These are phyloP conservation scores for Santalum album DNA, from an alignment of 164 flowering plant genomes.

Conservation along the genomic window DNA sequence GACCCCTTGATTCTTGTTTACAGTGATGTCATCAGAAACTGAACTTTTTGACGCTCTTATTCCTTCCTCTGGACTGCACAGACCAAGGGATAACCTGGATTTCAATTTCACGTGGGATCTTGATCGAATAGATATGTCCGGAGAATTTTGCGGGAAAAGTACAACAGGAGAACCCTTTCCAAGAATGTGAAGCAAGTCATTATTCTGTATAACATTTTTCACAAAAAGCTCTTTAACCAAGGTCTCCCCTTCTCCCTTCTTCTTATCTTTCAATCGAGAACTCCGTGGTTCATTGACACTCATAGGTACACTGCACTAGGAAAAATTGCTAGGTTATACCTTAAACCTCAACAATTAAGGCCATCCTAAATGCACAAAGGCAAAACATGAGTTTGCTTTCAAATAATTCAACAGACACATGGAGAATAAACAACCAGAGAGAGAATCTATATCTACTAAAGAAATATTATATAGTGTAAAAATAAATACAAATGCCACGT, in stretches of 20 bases:
- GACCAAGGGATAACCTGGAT: conserved; percentile 35
- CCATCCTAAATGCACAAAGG: neutral
- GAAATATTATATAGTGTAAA: too few relatives aligned
- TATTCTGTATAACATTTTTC: conserved; percentile 58
- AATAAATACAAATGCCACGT: too few relatives aligned
- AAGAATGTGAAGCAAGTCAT: conserved; percentile 58
- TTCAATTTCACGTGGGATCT: conserved; percentile 39
- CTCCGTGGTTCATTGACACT: conserved; percentile 64
- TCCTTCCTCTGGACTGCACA: conserved; percentile 37
- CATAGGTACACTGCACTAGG: conserved; percentile 42
- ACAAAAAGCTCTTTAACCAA: conserved; percentile 76
- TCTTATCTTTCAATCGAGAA: conserved; percentile 80
- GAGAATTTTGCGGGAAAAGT: conserved; percentile 58
- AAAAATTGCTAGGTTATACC: conserved; percentile 2
- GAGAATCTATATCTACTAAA: too few relatives aligned
- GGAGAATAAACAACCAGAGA: too few relatives aligned
- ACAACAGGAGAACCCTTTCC: conserved; percentile 69
- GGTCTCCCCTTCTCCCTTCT: conserved; percentile 75
- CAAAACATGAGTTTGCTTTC: too few relatives aligned
- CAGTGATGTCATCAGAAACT: conserved; percentile 21
- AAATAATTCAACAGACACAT: too few relatives aligned
- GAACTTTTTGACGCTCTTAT: conserved; percentile 22
- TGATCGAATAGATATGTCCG: conserved; percentile 39
- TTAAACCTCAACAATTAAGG: neutral
- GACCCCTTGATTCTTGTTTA: conserved; percentile 23